These are phyloP conservation scores for Waltergamsia citrina DNA, from an alignment of 2,329 filamentous ascomycete species.

Conservation along the genomic window DNA sequence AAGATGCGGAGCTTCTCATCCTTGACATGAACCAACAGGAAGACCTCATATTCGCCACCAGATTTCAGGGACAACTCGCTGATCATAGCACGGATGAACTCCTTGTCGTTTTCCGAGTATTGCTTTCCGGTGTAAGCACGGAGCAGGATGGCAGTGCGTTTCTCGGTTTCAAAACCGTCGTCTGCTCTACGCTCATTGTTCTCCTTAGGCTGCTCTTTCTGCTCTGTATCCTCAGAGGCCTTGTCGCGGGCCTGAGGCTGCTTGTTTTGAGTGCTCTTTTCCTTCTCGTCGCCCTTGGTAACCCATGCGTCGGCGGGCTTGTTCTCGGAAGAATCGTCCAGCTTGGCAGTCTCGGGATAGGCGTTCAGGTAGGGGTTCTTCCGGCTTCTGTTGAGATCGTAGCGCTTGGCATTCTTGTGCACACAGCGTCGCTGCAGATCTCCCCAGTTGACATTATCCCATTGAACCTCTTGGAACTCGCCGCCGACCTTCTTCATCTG, in stretches of 20 bases:
- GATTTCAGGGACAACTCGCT: constrained; percentile 67
- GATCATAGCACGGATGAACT: constrained; percentile 70
- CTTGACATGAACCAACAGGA: constrained; percentile 72
- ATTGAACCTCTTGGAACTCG: constrained; percentile 41
- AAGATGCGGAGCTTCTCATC: constrained; percentile 49
- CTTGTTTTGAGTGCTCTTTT: too few relatives aligned
- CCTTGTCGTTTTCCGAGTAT: constrained; percentile 71
- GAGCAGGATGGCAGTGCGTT: constrained; percentile 64
- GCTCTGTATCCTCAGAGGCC: not conserved
- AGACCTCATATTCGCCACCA: constrained; percentile 74
- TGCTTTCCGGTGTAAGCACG: constrained; percentile 66
- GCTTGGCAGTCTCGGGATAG: constrained; percentile 23
- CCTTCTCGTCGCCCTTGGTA: constrained; percentile 1
- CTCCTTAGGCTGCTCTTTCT: constrained; percentile 3
- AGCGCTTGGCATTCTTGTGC: constrained; percentile 57
- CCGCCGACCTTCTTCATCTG: constrained; percentile 34
- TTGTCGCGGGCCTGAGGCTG: too few relatives aligned
- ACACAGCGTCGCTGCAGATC: constrained; percentile 58
- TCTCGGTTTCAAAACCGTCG: constrained; percentile 18
- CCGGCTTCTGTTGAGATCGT: constrained; percentile 28
- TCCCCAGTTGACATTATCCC: constrained; percentile 62
- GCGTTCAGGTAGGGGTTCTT: constrained; percentile 32
- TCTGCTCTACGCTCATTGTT: constrained; percentile 7
- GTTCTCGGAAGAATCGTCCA: constrained; percentile 1
- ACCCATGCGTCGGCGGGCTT: too few relatives aligned